Conservation (phyloP, 2,329 filamentous ascomycete species). For the Ophioceras dolichostomum region DNA sequence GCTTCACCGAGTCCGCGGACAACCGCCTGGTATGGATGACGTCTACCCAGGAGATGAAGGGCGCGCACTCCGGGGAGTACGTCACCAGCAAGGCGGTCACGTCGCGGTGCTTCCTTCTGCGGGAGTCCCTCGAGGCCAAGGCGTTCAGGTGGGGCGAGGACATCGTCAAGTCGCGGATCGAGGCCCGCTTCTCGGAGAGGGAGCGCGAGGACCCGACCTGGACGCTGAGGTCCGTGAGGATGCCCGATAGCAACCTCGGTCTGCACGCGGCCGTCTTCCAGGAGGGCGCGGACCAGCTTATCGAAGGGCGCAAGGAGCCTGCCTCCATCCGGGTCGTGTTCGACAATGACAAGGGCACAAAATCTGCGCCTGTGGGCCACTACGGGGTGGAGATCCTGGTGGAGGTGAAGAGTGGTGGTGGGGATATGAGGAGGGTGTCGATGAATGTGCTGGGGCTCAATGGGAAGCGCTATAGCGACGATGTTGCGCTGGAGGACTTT, state of each 20-base stretch:
- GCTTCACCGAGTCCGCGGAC: constrained; percentile 59
- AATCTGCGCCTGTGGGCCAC: constrained; percentile 52
- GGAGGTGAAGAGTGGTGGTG: constrained; percentile 43
- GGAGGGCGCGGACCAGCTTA: constrained; percentile 48
- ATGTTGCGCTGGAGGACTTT: constrained; percentile 61
- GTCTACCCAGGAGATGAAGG: constrained; percentile 48
- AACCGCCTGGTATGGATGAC: constrained; percentile 56
- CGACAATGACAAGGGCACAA: constrained; percentile 55
- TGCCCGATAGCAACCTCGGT: constrained; percentile 46
- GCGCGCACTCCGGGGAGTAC: constrained; percentile 33
- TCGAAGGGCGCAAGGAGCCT: constrained; percentile 53
- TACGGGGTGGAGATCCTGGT: constrained; percentile 62
- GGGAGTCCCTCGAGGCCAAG: constrained; percentile 66
- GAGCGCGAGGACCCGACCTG: constrained; percentile 73
- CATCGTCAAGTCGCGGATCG: constrained; percentile 72
- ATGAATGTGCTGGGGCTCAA: constrained; percentile 50
- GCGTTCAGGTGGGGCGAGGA: constrained; percentile 72
- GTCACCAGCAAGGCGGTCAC: constrained; percentile 39
- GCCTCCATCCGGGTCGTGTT: constrained; percentile 62
- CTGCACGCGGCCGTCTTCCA: constrained; percentile 61
- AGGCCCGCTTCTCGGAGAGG: constrained; percentile 70
- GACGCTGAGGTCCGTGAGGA: constrained; percentile 61
- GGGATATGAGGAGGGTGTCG: constrained; percentile 26
- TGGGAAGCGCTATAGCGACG: constrained; percentile 61
- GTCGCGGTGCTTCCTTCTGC: constrained; percentile 57